Conservation (phyloP, 495 filamentous ascomycete species). For the Aspergillus saccharolyticus region DNA sequence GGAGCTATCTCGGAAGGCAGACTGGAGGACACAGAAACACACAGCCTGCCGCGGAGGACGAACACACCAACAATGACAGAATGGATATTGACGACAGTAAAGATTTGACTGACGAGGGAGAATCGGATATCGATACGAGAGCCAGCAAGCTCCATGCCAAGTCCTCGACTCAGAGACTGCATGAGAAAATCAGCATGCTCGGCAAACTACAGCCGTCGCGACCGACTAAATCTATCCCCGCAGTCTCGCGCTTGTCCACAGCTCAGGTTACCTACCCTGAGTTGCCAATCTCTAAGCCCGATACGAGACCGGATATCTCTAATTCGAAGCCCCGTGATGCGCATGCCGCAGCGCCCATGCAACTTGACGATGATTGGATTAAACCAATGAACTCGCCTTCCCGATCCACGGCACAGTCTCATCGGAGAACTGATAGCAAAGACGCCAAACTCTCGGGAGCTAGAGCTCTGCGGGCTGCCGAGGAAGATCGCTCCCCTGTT, state of each 20-base stretch:
- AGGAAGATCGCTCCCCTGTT: slow-evolving; percentile 11
- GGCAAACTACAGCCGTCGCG: slow-evolving; percentile 71
- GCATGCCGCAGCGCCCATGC: slow-evolving; percentile 23
- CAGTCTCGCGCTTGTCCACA: slow-evolving; percentile 32
- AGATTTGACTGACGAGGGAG: slow-evolving; percentile 24
- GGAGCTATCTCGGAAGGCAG: slow-evolving; percentile 52
- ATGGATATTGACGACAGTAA: slow-evolving; percentile 58
- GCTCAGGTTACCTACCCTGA: slow-evolving; percentile 51
- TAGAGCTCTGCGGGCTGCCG: slow-evolving; percentile 7
- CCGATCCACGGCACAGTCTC: slow-evolving; percentile 49
- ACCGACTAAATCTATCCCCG: slow-evolving; percentile 65
- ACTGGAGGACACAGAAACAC: slow-evolving; percentile 37
- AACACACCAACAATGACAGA: slow-evolving; percentile 43
- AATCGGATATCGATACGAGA: slow-evolving; percentile 28
- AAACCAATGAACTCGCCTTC: slow-evolving; percentile 49
- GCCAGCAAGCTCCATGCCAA: slow-evolving; percentile 66
- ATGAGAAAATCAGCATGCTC: slow-evolving; percentile 90
- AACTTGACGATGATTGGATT: slow-evolving; percentile 84
- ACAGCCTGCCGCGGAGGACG: slow-evolving; percentile 29
- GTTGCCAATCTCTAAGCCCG: slow-evolving; percentile 42
- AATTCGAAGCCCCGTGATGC: slow-evolving; percentile 26
- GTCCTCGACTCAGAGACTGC: slow-evolving; percentile 82
- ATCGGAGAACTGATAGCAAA: slow-evolving; percentile 54
- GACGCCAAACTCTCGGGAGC: slow-evolving; percentile 38
- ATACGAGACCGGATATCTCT: slow-evolving; percentile 25